Conservation (phyloP, 2,329 filamentous ascomycete species). For the Fusarium poae region DNA sequence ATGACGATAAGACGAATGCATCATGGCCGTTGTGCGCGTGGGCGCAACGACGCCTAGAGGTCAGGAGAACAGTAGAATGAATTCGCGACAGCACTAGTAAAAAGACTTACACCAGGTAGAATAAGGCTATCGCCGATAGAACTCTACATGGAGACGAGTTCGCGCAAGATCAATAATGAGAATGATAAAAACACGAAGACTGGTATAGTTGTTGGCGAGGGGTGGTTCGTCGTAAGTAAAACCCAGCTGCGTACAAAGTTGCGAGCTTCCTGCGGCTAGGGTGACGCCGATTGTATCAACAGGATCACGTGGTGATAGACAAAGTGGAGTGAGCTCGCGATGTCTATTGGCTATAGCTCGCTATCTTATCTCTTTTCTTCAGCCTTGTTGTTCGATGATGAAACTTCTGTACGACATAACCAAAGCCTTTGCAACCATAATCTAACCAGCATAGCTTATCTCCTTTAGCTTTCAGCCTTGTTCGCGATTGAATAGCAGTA, state of each 20-base stretch:
- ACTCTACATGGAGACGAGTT: conserved; percentile 56
- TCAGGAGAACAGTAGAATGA: conserved; percentile 44
- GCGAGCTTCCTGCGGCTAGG: conserved; percentile 53
- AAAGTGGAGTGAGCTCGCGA: neutral
- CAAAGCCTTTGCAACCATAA: neutral
- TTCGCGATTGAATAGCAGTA: neutral
- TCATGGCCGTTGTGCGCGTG: conserved; percentile 12
- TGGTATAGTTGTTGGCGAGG: conserved; percentile 36
- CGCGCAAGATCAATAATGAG: conserved; percentile 30
- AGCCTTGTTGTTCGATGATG: conserved; percentile 34
- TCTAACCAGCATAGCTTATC: neutral
- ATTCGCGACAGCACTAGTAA: conserved; percentile 47
- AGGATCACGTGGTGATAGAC: conserved; percentile 55
- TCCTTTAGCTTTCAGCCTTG: neutral
- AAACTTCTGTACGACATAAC: conserved; percentile 14
- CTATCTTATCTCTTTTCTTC: conserved; percentile 31
- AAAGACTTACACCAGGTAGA: conserved; percentile 55
- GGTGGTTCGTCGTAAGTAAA: conserved; percentile 40
- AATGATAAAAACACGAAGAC: conserved; percentile 32
- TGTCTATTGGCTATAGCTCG: conserved; percentile 24
- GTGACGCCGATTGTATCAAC: conserved; percentile 54
- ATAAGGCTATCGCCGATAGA: conserved; percentile 50
- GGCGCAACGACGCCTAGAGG: conserved; percentile 32
- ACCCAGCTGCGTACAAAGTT: conserved; percentile 54
- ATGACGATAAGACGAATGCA: neutral